A percentile compares a stretch with the other conserved stretches of the same genome.
Conservation (phyloP, 805 yeast species). For the Peterozyma toletana region DNA sequence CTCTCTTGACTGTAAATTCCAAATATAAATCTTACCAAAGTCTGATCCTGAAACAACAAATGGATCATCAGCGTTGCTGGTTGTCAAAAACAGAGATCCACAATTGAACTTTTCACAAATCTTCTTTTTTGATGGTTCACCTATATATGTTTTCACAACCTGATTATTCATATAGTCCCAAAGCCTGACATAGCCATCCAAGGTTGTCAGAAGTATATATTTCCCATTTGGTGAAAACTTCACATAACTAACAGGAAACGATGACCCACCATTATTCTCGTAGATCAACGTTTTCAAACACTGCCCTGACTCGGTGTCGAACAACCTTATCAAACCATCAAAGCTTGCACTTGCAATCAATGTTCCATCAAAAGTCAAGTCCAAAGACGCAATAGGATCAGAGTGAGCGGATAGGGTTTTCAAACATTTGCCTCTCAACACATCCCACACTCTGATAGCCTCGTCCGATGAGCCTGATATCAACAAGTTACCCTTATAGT, state of each 20-base stretch:
- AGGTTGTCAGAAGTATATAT: slow-evolving; percentile 67
- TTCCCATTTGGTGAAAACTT: slow-evolving; percentile 75
- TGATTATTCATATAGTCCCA: slow-evolving; percentile 85
- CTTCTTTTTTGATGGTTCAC: slow-evolving; percentile 3
- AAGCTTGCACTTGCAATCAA: slow-evolving; percentile 80
- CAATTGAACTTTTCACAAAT: slow-evolving; percentile 48
- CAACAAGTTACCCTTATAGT: slow-evolving; percentile 67
- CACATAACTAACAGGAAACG: slow-evolving; percentile 73
- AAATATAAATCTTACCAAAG: slow-evolving; percentile 41
- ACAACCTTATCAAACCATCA: slow-evolving; percentile 85
- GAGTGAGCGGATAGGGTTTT: slow-evolving; percentile 88
- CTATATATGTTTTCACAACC: slow-evolving; percentile 60
- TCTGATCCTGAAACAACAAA: slow-evolving; percentile 59
- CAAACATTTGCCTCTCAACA: slow-evolving; percentile 57
- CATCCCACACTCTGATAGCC: slow-evolving; percentile 87
- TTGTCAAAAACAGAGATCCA: slow-evolving; percentile 40
- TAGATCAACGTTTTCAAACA: slow-evolving; percentile 85
- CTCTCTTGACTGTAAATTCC: slow-evolving; percentile 62
- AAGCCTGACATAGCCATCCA: slow-evolving; percentile 71
- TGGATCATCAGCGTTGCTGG: slow-evolving; percentile 22
- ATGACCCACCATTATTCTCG: slow-evolving; percentile 63
- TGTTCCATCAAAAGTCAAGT: slow-evolving; percentile 72
- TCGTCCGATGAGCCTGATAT: slow-evolving; percentile 87
- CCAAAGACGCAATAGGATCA: slow-evolving; percentile 76
- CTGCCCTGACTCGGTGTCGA: slow-evolving; percentile 85